phyloP scores from a whole-genome alignment of 225 moss, liverwort and hornwort genomes.

The Bryoerythrophyllum caledonicum region DNA sequence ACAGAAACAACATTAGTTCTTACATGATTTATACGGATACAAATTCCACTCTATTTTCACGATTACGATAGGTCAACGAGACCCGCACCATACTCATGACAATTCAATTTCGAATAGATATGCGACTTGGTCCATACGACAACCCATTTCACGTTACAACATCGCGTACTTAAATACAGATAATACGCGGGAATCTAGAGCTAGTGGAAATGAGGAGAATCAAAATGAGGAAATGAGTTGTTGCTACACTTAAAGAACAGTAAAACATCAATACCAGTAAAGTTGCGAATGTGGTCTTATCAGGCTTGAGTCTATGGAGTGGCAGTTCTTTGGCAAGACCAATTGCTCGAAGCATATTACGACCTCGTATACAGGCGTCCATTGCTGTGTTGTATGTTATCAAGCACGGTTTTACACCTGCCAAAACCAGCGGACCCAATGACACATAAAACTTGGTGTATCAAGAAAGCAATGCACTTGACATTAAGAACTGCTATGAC shows the following conservation, averaged over 20 bases:
- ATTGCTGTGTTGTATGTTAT: conserved; percentile 65
- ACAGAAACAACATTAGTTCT: conserved; percentile 16
- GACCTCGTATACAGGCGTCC: conserved; percentile 61
- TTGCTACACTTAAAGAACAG: neutral
- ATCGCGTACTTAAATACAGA: neutral
- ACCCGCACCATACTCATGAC: neutral
- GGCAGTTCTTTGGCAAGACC: conserved; percentile 58
- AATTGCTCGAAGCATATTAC: conserved; percentile 58
- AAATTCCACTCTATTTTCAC: neutral
- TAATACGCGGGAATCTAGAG: neutral
- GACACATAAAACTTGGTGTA: neutral
- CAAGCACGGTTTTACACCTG: conserved; percentile 54
- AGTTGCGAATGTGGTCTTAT: conserved; percentile 55
- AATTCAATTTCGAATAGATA: neutral
- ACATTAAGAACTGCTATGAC: neutral
- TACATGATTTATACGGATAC: neutral
- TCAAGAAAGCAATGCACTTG: neutral
- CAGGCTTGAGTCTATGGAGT: conserved; percentile 47
- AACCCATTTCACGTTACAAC: conserved; percentile 2
- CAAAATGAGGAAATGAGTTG: conserved; percentile 1
- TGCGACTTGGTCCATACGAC: conserved; percentile 11
- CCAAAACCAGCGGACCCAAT: conserved; percentile 13
- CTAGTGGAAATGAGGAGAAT: neutral
- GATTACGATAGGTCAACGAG: neutral
- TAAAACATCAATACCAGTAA: conserved; percentile 39